Conservation (phyloP, 306 rosid species). For the Cicer bijugum region DNA sequence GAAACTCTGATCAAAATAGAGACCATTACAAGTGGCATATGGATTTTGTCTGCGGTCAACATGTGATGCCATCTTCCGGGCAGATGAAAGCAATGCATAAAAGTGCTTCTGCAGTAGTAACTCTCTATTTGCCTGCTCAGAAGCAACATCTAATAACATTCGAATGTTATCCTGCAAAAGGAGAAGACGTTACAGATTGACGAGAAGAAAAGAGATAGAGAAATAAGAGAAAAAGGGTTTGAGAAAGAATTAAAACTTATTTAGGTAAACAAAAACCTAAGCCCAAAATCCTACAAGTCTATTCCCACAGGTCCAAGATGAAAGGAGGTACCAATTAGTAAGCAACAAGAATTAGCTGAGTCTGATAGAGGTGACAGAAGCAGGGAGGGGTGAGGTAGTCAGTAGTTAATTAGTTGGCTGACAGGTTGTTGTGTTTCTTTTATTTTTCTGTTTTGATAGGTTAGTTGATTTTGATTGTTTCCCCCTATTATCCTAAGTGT, state of each 20-base stretch:
- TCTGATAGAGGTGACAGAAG: not conserved
- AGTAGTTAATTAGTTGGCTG: no score
- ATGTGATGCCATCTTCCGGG: conserved; percentile 69
- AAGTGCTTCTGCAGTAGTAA: conserved; percentile 88
- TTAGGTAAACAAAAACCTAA: conserved; percentile 29
- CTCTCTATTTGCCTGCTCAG: conserved; percentile 81
- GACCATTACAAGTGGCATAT: conserved; percentile 58
- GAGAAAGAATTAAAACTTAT: not conserved
- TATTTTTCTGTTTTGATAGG: no score
- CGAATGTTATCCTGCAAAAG: conserved; percentile 82
- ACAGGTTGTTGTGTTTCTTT: no score
- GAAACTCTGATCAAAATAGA: conserved; percentile 59
- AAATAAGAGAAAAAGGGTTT: not conserved
- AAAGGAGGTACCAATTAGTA: conserved; percentile 3
- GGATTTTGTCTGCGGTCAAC: conserved; percentile 50
- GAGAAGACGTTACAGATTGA: conserved; percentile 28
- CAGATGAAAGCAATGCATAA: conserved; percentile 74
- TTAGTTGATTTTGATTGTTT: no score
- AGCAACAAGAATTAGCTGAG: not conserved
- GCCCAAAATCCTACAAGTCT: conserved; percentile 14
- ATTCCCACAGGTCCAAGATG: conserved; percentile 2
- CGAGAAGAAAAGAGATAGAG: not conserved
- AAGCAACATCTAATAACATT: conserved; percentile 74
- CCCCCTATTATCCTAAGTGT: no score
- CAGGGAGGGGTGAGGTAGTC: not conserved